A percentile compares a stretch with the other conserved stretches of the same genome.
phyloP scores from a whole-genome alignment of 2,329 filamentous ascomycete genomes.

The Ophiognomonia clavigignenti-juglandacearum region DNA sequence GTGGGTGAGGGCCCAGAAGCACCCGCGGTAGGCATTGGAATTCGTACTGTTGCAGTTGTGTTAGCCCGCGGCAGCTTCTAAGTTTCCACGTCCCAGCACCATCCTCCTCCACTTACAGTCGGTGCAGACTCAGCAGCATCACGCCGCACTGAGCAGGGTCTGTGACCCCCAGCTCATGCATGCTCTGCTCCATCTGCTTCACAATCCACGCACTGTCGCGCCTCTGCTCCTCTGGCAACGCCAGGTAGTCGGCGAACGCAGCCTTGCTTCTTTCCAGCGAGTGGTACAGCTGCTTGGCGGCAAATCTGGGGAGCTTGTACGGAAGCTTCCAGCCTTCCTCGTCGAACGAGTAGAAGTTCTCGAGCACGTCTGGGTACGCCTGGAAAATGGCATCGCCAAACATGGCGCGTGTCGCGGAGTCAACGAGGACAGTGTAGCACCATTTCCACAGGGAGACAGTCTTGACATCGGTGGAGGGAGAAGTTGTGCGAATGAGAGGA shows the following conservation, averaged over 20 bases:
- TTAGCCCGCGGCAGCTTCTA: no score
- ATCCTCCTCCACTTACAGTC: conserved; percentile 3
- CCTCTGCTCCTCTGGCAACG: conserved; percentile 1
- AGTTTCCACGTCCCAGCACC: no score
- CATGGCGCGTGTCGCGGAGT: neutral
- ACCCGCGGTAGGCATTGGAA: neutral
- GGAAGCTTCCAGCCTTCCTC: conserved; percentile 5
- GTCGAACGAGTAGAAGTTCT: conserved; percentile 3
- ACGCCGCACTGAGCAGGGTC: neutral
- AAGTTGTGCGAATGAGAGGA: neutral
- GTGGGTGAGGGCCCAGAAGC: conserved; percentile 4
- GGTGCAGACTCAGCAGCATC: neutral
- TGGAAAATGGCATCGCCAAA: neutral
- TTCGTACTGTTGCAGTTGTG: neutral
- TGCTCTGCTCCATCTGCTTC: neutral
- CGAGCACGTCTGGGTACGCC: neutral
- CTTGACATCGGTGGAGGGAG: neutral
- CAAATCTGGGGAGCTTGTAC: conserved; percentile 3
- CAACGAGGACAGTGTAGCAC: neutral
- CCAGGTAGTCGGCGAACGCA: neutral
- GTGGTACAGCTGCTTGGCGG: neutral
- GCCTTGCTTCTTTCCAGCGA: neutral
- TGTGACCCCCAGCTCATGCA: neutral
- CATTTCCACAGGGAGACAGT: conserved; percentile 1
- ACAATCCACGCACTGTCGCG: conserved; percentile 1